Conservation (phyloP, 2,329 filamentous ascomycete species). For the Talaromyces atroroseus region DNA sequence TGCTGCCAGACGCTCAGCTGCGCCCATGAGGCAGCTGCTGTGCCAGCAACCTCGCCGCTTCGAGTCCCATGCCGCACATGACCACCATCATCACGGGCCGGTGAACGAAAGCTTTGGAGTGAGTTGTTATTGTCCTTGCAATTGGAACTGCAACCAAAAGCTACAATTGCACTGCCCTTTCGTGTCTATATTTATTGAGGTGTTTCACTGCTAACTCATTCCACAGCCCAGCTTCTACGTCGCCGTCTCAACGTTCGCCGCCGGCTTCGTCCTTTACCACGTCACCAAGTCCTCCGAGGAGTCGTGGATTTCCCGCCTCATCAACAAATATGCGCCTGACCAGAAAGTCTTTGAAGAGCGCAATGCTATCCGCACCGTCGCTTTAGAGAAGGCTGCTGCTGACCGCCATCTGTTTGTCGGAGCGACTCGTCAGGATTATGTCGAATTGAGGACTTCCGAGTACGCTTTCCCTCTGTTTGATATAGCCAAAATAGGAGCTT, state of each 20-base stretch:
- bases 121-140: constrained; percentile 20
- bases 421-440: constrained; percentile 35
- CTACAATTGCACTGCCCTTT: not conserved
- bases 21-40: constrained; percentile 29
- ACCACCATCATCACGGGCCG: constrained; percentile 35
- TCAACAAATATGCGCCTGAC: constrained; percentile 51
- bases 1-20: constrained; percentile 36
- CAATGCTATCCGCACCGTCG: constrained; percentile 56
- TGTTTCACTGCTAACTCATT: not conserved
- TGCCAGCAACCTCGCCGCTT: constrained; percentile 41
- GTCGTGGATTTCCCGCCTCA: constrained; percentile 42
- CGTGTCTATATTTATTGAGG: too few species aligned
- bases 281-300: constrained; percentile 33
- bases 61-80: constrained; percentile 36
- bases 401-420: constrained; percentile 58
- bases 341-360: constrained; percentile 50
- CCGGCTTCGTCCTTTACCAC: constrained; percentile 40
- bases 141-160: not conserved
- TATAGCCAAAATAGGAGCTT: too few species aligned
- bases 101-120: constrained; percentile 44
- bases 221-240: constrained; percentile 45
- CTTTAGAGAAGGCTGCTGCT: constrained; percentile 58
- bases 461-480: constrained; percentile 39
- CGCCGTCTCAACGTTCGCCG: constrained; percentile 38
- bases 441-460: constrained; percentile 60